Conservation (phyloP, 805 yeast genomes). For the Kuraishia capsulata region DNA sequence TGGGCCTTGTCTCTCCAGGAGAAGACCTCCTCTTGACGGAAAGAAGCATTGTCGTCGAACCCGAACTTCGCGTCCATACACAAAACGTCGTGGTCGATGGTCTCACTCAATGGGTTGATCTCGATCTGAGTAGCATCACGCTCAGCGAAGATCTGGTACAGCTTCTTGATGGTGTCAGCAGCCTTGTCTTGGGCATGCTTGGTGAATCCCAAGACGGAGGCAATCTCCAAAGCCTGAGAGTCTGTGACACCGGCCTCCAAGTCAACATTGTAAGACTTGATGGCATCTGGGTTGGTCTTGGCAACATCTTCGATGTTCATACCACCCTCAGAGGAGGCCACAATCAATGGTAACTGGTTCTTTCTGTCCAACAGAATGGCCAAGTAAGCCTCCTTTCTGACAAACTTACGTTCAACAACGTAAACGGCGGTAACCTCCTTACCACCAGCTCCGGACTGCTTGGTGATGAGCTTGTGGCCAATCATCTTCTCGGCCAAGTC, state of each 20-base stretch:
- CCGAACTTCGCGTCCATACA: constrained; percentile 99
- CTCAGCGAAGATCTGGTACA: constrained; percentile 83
- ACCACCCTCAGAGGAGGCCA: constrained; percentile 97
- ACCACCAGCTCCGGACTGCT: constrained; percentile 97
- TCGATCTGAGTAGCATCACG: constrained; percentile 97
- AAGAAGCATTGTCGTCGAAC: constrained; percentile 93
- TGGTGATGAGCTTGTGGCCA: constrained; percentile 88
- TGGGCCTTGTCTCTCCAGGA: constrained; percentile 95
- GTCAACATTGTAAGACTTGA: constrained; percentile 77
- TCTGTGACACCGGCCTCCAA: constrained; percentile 75
- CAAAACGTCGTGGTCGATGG: constrained; percentile 79
- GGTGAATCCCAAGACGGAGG: constrained; percentile 76
- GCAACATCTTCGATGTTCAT: constrained; percentile 99
- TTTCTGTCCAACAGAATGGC: constrained; percentile 94
- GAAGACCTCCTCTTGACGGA: constrained; percentile 91
- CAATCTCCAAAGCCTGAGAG: constrained; percentile 65
- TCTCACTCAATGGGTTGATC: constrained; percentile 95
- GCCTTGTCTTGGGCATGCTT: constrained; percentile 73
- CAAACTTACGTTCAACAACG: constrained; percentile 90
- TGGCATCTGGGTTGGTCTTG: constrained; percentile 79
- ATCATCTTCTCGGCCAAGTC: constrained; percentile 85
- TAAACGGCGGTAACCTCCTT: constrained; percentile 95
- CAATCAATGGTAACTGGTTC: constrained; percentile 83
- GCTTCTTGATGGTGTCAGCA: constrained; percentile 75
- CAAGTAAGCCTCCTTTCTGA: constrained; percentile 89